Evolutionary conservation across 331 rosid genomes (phyloP).

Genomic region (Pyracantha coccinea): DNA sequence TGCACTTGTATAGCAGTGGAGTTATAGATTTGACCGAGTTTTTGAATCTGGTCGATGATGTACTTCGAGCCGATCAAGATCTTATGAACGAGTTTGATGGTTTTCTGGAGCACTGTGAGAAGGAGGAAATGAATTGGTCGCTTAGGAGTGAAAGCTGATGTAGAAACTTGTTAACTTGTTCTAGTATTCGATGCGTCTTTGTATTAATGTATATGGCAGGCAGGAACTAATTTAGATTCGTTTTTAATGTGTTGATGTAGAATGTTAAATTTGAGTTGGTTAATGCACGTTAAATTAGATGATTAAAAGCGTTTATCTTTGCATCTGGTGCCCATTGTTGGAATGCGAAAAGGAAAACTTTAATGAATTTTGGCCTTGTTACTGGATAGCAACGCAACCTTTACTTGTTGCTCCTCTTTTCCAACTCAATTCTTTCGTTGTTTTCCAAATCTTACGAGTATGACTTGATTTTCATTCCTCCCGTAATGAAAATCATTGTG

Average conservation of each 20-base stretch:
- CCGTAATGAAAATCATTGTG: too few relatives aligned
- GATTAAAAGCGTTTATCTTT: not conserved
- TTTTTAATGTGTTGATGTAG: not conserved
- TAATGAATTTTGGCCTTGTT: too few relatives aligned
- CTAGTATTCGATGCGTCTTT: not conserved
- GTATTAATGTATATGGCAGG: not conserved
- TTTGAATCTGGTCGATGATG: conserved; percentile 5
- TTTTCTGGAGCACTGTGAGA: conserved; percentile 14
- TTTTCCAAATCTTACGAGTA: too few relatives aligned
- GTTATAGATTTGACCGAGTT: conserved; percentile 1
- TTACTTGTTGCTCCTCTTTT: too few relatives aligned
- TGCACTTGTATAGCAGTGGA: conserved; percentile 3
- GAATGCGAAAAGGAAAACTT: not conserved
- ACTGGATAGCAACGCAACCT: too few relatives aligned
- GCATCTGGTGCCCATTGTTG: not conserved
- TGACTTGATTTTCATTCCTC: too few relatives aligned
- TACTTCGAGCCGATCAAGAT: conserved; percentile 4
- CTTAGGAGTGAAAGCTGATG: not conserved
- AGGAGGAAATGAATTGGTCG: conserved; percentile 3
- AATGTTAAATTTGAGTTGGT: not conserved
- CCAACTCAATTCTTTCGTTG: too few relatives aligned
- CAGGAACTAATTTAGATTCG: not conserved
- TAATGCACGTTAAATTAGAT: too few relatives aligned
- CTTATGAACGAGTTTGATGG: conserved; percentile 8
- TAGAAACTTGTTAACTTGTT: not conserved